Percentiles rank a stretch among this genome's conserved stretches.
Evolutionary conservation across 495 filamentous ascomycete species (phyloP).

Genomic region (Clohesyomyces aquaticus): DNA sequence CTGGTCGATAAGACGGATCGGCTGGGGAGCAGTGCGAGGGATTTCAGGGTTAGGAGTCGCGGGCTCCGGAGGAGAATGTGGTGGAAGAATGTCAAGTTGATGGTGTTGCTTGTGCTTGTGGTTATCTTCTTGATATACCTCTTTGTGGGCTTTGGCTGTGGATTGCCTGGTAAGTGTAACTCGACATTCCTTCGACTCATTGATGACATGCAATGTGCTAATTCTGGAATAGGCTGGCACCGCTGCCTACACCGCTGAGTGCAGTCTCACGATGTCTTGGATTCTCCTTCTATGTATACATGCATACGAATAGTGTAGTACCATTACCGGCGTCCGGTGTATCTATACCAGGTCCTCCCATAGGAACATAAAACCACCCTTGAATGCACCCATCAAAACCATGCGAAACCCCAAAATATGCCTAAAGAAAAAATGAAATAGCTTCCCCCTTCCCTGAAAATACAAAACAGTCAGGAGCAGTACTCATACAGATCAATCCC

Average conservation of each 20-base stretch:
- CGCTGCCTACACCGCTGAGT: constrained; percentile 5
- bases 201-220: constrained; percentile 1
- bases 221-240: constrained; percentile 3
- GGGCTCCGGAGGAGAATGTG: constrained; percentile 92
- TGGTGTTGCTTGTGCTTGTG: constrained; percentile 82
- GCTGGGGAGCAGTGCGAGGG: constrained; percentile 79
- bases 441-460: constrained; percentile 32
- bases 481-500: constrained; percentile 13
- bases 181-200: not conserved
- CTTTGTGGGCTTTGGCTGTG: constrained; percentile 75
- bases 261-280: not conserved
- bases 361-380: not conserved
- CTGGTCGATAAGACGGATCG: constrained; percentile 97
- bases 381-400: not conserved
- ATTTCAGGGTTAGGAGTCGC: constrained; percentile 83
- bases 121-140: constrained; percentile 81
- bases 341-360: not conserved
- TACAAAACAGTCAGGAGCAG: constrained; percentile 24
- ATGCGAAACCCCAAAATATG: not conserved
- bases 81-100: constrained; percentile 97
- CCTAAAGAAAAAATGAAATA: constrained; percentile 37
- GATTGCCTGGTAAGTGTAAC: constrained; percentile 58
- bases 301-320: not conserved
- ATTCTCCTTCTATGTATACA: not conserved
- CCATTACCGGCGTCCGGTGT: not conserved